A percentile compares a stretch with the other conserved stretches of the same genome.
Evolutionary conservation across 306 rosid genomes (phyloP).

Genomic region (Boehmeria nivea): DNA sequence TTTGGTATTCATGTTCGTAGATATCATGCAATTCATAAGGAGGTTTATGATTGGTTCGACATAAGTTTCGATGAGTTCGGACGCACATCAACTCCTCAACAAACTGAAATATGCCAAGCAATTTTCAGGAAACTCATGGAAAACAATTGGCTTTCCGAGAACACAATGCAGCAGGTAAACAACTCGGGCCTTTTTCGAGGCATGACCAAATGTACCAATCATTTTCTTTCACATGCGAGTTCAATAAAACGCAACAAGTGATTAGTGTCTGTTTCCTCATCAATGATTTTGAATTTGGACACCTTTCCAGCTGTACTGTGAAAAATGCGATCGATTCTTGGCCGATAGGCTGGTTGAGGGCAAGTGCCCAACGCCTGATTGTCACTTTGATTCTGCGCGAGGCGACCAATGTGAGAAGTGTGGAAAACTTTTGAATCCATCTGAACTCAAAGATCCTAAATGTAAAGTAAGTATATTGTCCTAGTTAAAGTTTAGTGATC

Average conservation of each 20-base stretch:
- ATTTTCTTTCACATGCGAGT: too few species aligned
- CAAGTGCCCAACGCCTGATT: conserved; percentile 46
- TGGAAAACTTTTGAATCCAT: conserved; percentile 60
- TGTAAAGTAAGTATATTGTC: conserved; percentile 48
- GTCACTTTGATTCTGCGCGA: conserved; percentile 63
- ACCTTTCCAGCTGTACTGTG: conserved; percentile 58
- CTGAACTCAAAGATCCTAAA: conserved; percentile 54
- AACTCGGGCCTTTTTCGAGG: too few species aligned
- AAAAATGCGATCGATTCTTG: conserved; percentile 58
- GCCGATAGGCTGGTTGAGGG: conserved; percentile 78
- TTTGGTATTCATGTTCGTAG: conserved; percentile 24
- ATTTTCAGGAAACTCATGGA: conserved; percentile 58
- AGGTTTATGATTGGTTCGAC: conserved; percentile 79
- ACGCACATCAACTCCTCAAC: conserved; percentile 76
- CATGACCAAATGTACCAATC: too few species aligned
- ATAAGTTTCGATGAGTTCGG: conserved; percentile 93
- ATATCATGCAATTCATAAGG: conserved; percentile 73
- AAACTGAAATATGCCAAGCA: conserved; percentile 86
- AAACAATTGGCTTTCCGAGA: conserved; percentile 58
- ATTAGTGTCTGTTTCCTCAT: not conserved
- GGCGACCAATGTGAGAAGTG: conserved; percentile 84
- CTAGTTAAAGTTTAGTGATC: not conserved
- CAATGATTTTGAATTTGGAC: conserved; percentile 15
- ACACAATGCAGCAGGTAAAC: conserved; percentile 60
- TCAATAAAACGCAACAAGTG: too few species aligned